Evolutionary conservation across 2,329 filamentous ascomycete genomes (phyloP).

Genomic region (Colletotrichum noveboracense): DNA sequence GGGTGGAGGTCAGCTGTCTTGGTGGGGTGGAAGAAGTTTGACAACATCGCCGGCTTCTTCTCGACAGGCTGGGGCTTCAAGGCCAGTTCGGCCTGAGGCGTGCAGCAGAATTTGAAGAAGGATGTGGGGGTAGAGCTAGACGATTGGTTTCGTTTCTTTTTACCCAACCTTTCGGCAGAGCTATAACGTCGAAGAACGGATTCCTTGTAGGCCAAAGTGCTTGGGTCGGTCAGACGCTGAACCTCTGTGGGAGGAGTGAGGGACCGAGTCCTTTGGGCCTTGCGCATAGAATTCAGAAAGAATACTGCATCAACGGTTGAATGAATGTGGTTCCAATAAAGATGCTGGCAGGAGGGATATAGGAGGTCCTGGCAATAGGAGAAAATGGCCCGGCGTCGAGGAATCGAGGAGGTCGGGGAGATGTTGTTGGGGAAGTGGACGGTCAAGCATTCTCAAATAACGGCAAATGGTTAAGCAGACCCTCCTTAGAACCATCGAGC

Average conservation of each 20-base stretch:
- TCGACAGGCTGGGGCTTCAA: background rate
- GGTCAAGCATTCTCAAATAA: background rate
- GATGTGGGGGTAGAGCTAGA: background rate
- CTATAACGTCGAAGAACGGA: background rate
- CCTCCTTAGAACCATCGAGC: background rate
- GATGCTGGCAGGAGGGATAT: background rate
- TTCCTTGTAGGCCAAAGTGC: background rate
- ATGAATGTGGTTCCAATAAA: background rate
- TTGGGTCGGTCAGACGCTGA: constrained; percentile 4
- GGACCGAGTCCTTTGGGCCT: background rate
- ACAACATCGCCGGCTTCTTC: constrained; percentile 8
- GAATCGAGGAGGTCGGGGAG: background rate
- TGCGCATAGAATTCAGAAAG: background rate
- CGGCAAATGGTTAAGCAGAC: background rate
- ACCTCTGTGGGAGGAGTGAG: constrained; percentile 14
- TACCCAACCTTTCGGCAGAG: background rate
- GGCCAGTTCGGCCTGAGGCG: background rate
- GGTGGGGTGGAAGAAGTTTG: constrained; percentile 12
- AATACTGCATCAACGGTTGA: background rate
- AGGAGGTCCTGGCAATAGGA: background rate
- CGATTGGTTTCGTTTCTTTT: background rate
- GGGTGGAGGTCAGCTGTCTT: background rate
- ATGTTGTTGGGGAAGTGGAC: background rate
- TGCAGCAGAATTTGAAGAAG: background rate
- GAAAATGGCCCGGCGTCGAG: background rate